These are phyloP conservation scores for Boechera retrofracta DNA, from an alignment of 345 rosid species.

Conservation along the genomic window DNA sequence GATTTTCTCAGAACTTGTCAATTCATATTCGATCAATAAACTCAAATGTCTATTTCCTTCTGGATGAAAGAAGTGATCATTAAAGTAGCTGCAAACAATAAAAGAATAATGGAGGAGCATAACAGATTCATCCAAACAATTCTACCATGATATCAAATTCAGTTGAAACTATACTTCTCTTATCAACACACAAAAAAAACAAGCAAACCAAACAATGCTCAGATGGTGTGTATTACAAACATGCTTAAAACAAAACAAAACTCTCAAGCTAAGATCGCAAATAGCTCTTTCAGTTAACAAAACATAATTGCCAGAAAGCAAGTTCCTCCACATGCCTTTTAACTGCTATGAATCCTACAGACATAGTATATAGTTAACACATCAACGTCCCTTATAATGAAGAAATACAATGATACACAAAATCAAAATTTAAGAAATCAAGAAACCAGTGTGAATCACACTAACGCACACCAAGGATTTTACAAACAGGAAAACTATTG, in stretches of 20 bases:
- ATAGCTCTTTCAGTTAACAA: background rate
- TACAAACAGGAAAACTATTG: background rate
- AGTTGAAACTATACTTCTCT: background rate
- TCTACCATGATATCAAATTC: background rate
- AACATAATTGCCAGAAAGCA: background rate
- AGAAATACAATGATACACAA: background rate
- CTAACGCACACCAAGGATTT: background rate
- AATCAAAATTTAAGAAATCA: background rate
- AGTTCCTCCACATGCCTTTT: background rate
- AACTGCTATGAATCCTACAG: background rate
- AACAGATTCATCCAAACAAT: background rate
- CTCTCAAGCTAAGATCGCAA: background rate
- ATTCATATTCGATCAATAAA: conserved; percentile 24
- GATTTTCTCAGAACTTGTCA: background rate
- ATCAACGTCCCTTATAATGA: background rate
- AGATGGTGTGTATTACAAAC: background rate
- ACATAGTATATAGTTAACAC: background rate
- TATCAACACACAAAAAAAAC: background rate
- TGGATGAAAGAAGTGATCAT: background rate
- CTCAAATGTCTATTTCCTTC: background rate
- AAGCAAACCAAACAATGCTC: background rate
- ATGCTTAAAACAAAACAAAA: background rate
- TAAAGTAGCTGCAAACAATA: background rate
- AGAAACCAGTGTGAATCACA: background rate
- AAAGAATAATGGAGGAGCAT: background rate